phyloP scores from a whole-genome alignment of 2,329 filamentous ascomycete species.

The Aureobasidium sp. region DNA sequence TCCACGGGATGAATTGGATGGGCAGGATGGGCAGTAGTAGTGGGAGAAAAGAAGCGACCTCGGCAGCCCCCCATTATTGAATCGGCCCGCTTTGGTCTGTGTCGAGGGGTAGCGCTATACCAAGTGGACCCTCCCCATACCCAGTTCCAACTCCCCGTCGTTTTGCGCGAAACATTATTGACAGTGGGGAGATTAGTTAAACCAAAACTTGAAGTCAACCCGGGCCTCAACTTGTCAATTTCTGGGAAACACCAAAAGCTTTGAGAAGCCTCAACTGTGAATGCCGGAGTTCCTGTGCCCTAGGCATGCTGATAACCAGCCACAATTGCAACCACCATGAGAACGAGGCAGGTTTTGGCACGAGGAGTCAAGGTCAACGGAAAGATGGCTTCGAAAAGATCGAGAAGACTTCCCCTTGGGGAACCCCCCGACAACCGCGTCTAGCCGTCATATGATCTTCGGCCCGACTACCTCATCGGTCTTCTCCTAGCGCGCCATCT shows the following conservation, averaged over 20 bases:
- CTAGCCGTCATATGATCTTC: neutral
- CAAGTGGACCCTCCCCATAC: slow-evolving; percentile 1
- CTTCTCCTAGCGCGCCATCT: slow-evolving; percentile 1
- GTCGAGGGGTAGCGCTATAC: slow-evolving; percentile 12
- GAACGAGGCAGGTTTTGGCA: neutral
- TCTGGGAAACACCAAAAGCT: neutral
- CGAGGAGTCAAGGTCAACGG: neutral
- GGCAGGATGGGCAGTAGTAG: neutral
- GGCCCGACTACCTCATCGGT: slow-evolving; percentile 12
- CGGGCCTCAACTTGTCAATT: neutral
- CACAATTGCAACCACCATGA: neutral
- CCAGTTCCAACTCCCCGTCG: neutral
- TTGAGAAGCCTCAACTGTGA: neutral
- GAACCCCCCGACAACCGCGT: neutral
- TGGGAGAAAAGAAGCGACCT: slow-evolving; percentile 7
- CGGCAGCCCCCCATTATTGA: neutral
- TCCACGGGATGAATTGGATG: neutral
- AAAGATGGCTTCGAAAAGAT: neutral
- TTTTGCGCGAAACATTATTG: slow-evolving; percentile 8
- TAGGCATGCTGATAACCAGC: neutral
- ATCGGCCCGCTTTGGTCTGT: neutral
- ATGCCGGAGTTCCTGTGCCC: neutral
- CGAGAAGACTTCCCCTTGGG: slow-evolving; percentile 9
- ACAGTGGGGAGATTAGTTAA: slow-evolving; percentile 4
- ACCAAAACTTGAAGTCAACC: neutral